Evolutionary conservation across 2,329 filamentous ascomycete species (phyloP).

Genomic region (Aspergillus felis): DNA sequence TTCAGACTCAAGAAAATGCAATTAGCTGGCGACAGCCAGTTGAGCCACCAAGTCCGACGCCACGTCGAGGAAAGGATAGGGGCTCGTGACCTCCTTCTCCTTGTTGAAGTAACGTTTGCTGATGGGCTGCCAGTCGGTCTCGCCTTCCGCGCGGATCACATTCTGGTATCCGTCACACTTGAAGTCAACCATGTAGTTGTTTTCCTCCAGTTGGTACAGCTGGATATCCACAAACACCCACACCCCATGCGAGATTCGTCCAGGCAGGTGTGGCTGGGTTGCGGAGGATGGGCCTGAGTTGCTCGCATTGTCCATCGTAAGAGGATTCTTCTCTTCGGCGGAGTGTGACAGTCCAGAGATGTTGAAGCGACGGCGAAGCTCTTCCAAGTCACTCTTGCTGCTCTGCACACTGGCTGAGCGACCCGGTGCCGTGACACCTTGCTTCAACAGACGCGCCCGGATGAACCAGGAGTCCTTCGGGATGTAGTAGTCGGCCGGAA

Average conservation of each 20-base stretch:
- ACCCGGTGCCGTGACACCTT: slow-evolving; percentile 62
- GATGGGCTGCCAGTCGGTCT: slow-evolving; percentile 46
- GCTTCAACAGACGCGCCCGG: slow-evolving; percentile 80
- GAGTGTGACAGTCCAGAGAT: slow-evolving; percentile 30
- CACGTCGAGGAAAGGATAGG: slow-evolving; percentile 93
- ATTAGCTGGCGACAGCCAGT: slow-evolving; percentile 71
- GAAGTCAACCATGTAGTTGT: slow-evolving; percentile 95
- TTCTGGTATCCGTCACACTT: slow-evolving; percentile 98
- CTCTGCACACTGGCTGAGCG: slow-evolving; percentile 35
- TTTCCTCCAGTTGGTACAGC: slow-evolving; percentile 87
- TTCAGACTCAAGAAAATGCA: background rate
- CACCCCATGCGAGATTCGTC: slow-evolving; percentile 62
- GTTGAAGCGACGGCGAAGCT: slow-evolving; percentile 38
- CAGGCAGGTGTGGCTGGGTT: slow-evolving; percentile 28
- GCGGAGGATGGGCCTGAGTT: slow-evolving; percentile 36
- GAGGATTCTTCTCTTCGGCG: slow-evolving; percentile 30
- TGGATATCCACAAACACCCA: slow-evolving; percentile 95
- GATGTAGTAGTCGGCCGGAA: slow-evolving; percentile 66
- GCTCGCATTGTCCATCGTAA: slow-evolving; percentile 31
- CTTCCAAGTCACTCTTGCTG: slow-evolving; percentile 41
- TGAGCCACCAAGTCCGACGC: slow-evolving; percentile 90
- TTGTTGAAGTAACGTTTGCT: slow-evolving; percentile 57
- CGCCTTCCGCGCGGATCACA: slow-evolving; percentile 55
- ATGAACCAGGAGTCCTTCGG: slow-evolving; percentile 95
- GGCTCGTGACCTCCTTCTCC: slow-evolving; percentile 92